Evolutionary conservation across 306 rosid species (phyloP).

Genomic region (Vigna radiata): DNA sequence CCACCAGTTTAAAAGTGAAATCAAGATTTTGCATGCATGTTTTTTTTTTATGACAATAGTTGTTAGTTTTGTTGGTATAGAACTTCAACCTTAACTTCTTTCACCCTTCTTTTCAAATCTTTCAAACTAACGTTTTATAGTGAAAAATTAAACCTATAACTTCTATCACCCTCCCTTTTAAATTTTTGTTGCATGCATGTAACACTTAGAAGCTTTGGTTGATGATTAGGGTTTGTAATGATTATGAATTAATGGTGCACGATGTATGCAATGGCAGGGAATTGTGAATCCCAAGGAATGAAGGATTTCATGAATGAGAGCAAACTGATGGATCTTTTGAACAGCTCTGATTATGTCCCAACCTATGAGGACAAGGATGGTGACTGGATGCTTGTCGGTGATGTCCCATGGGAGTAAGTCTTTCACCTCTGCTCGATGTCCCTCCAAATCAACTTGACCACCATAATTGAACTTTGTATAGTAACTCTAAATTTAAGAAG

Average conservation of each 20-base stretch:
- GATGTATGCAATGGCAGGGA: conserved; percentile 50
- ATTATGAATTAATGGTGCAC: neutral
- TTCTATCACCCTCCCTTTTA: no score
- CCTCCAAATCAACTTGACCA: neutral
- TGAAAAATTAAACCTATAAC: no score
- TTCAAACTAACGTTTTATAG: no score
- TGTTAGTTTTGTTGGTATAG: no score
- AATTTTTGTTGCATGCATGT: neutral
- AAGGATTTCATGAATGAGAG: conserved; percentile 93
- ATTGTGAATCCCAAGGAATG: conserved; percentile 84
- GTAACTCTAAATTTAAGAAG: neutral
- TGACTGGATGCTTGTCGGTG: conserved; percentile 99
- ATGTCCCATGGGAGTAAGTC: conserved; percentile 97
- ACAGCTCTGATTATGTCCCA: conserved; percentile 84
- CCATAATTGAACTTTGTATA: neutral
- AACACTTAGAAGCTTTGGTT: neutral
- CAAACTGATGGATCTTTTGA: conserved; percentile 82
- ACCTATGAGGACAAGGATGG: conserved; percentile 96
- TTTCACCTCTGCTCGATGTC: neutral
- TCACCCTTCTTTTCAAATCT: no score
- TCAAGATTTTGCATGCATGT: neutral
- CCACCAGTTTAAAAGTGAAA: neutral
- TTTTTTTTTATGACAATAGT: no score
- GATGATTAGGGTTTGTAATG: neutral
- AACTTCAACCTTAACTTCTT: no score